Evolutionary conservation across 495 filamentous ascomycete genomes (phyloP).

Genomic region (Hypoxylon trugodes): DNA sequence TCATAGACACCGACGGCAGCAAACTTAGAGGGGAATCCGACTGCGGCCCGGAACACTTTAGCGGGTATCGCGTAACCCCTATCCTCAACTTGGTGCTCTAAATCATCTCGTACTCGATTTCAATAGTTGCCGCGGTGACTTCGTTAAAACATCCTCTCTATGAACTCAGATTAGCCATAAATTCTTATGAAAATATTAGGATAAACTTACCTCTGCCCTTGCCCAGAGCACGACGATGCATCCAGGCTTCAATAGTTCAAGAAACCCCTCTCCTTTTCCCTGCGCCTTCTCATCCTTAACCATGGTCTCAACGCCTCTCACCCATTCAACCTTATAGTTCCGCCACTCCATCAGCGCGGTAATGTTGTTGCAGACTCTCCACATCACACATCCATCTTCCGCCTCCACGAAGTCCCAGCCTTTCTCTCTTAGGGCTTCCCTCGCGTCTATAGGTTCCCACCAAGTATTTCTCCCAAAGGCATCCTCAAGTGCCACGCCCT

Average conservation of each 20-base stretch:
- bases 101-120: slow-evolving; percentile 24
- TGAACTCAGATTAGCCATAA: slow-evolving; percentile 4
- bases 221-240: slow-evolving; percentile 27
- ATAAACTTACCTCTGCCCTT: slow-evolving; percentile 22
- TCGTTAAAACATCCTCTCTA: slow-evolving; percentile 8
- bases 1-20: no score
- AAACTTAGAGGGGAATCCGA: no score
- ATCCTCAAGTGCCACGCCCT: slow-evolving; percentile 7
- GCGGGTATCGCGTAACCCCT: no score
- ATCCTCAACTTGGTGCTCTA: no score
- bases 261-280: slow-evolving; percentile 20
- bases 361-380: slow-evolving; percentile 28
- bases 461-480: not conserved
- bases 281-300: slow-evolving; percentile 6
- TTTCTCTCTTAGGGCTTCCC: not conserved
- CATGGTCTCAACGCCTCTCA: slow-evolving; percentile 1
- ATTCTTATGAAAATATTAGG: not conserved
- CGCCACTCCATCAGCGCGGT: not conserved
- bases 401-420: slow-evolving; percentile 30
- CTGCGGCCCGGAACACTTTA: no score
- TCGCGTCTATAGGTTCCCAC: not conserved
- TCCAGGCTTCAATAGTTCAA: slow-evolving; percentile 18
- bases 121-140: slow-evolving; percentile 26
- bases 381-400: slow-evolving; percentile 9
- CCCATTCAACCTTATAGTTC: slow-evolving; percentile 29